phyloP scores from a whole-genome alignment of 768 basidiomycete species.

The Tephrocybe sp. region DNA sequence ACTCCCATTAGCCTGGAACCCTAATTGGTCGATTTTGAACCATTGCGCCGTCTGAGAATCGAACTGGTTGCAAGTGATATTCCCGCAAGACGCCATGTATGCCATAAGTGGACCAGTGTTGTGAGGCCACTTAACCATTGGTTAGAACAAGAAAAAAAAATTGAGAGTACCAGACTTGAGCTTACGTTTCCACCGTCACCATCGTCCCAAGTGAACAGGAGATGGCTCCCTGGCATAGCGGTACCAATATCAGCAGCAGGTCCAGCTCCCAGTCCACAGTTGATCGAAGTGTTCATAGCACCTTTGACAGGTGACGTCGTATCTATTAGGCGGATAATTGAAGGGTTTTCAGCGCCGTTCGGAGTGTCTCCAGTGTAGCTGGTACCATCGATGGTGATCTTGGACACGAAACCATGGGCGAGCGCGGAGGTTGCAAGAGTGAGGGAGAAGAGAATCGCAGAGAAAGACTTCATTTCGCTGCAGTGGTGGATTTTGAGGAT shows the following conservation, averaged over 20 bases:
- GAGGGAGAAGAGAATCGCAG: slow-evolving; percentile 31
- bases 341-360: slow-evolving; percentile 20
- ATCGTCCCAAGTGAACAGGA: slow-evolving; percentile 5
- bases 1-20: slow-evolving; percentile 25
- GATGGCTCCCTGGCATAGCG: slow-evolving; percentile 31
- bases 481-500: neutral
- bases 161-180: too few species aligned
- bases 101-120: slow-evolving; percentile 71
- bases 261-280: slow-evolving; percentile 58
- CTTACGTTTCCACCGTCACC: too few species aligned
- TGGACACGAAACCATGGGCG: slow-evolving; percentile 45
- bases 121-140: slow-evolving; percentile 41
- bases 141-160: neutral
- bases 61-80: slow-evolving; percentile 58
- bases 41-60: slow-evolving; percentile 58
- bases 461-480: slow-evolving; percentile 22
- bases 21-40: slow-evolving; percentile 71
- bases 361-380: slow-evolving; percentile 36
- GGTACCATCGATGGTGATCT: slow-evolving; percentile 39
- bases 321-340: slow-evolving; percentile 42
- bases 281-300: slow-evolving; percentile 52
- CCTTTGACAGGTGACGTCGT: slow-evolving; percentile 47
- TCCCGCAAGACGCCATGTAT: slow-evolving; percentile 68
- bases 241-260: slow-evolving; percentile 49
- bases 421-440: slow-evolving; percentile 36